Percentiles rank a stretch among this genome's conserved stretches.
Evolutionary conservation across 2,329 filamentous ascomycete genomes (phyloP).

Genomic region (Claviceps purpurea): DNA sequence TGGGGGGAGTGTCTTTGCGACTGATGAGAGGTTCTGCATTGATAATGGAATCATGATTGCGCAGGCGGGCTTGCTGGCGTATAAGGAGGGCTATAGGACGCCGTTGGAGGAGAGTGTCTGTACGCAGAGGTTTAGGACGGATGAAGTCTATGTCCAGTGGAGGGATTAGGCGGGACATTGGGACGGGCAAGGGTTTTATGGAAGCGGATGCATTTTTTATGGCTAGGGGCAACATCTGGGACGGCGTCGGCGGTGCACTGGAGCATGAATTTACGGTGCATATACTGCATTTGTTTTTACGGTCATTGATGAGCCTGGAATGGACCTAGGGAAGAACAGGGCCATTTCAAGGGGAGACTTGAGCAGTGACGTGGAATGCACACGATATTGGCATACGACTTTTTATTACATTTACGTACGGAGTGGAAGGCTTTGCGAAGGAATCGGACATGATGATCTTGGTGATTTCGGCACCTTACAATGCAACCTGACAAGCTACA

Average conservation of each 20-base stretch:
- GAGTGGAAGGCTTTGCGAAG: too few species aligned
- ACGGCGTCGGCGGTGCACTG: background rate
- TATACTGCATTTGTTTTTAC: too few species aligned
- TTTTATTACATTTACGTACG: too few species aligned
- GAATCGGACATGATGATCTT: too few species aligned
- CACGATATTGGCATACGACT: too few species aligned
- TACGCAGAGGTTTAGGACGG: constrained; percentile 71
- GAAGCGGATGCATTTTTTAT: background rate
- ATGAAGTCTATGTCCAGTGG: constrained; percentile 71
- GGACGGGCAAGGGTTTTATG: background rate
- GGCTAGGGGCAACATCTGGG: background rate
- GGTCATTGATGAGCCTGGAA: too few species aligned
- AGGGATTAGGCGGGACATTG: constrained; percentile 35
- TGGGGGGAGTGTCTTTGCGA: constrained; percentile 83
- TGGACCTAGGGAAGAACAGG: too few species aligned
- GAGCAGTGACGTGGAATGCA: too few species aligned
- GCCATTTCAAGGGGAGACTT: too few species aligned
- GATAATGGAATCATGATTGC: constrained; percentile 99
- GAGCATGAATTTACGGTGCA: too few species aligned
- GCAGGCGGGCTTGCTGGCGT: constrained; percentile 81
- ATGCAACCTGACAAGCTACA: too few species aligned
- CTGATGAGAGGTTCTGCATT: constrained; percentile 95
- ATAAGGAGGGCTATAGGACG: constrained; percentile 66
- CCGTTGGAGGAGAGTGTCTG: constrained; percentile 69
- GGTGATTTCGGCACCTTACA: too few species aligned